Percentiles rank a stretch among this genome's conserved stretches.
These are phyloP conservation scores for Pueraria montana DNA, from an alignment of 306 rosid genomes.

Conservation along the genomic window DNA sequence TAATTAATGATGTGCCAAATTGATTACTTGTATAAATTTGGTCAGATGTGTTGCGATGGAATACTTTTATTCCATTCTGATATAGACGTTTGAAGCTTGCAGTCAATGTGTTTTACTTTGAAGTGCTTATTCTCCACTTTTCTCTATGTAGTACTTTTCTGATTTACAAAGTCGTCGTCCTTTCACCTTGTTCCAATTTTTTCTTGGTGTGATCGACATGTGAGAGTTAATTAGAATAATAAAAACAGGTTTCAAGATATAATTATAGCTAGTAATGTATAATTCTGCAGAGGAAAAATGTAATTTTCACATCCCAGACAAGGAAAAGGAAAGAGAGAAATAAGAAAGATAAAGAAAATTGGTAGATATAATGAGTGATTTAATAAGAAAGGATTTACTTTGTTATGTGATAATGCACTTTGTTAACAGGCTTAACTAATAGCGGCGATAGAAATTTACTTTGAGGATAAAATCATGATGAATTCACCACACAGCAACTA, in stretches of 20 bases:
- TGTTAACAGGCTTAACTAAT: too few relatives aligned
- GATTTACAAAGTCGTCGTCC: neutral
- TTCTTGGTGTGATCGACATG: neutral
- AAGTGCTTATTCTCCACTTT: neutral
- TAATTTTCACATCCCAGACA: neutral
- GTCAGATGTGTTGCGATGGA: slow-evolving; percentile 15
- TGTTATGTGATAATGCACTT: too few relatives aligned
- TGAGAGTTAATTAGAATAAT: neutral
- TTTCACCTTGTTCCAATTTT: neutral
- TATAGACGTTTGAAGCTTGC: neutral
- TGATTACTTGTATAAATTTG: slow-evolving; percentile 13
- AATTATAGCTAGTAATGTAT: neutral
- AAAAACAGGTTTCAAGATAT: neutral
- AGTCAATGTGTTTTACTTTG: neutral
- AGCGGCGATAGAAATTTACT: too few relatives aligned
- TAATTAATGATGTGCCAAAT: neutral
- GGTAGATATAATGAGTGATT: neutral
- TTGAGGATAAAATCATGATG: too few relatives aligned
- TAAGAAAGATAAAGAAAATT: too few relatives aligned
- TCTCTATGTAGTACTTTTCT: neutral
- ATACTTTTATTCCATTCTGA: neutral
- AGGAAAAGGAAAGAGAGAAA: neutral
- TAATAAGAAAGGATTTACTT: too few relatives aligned
- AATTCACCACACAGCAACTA: too few relatives aligned
- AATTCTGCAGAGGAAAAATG: neutral